Conservation (phyloP, 2,329 filamentous ascomycete genomes). For the Claviceps lovelessii region DNA sequence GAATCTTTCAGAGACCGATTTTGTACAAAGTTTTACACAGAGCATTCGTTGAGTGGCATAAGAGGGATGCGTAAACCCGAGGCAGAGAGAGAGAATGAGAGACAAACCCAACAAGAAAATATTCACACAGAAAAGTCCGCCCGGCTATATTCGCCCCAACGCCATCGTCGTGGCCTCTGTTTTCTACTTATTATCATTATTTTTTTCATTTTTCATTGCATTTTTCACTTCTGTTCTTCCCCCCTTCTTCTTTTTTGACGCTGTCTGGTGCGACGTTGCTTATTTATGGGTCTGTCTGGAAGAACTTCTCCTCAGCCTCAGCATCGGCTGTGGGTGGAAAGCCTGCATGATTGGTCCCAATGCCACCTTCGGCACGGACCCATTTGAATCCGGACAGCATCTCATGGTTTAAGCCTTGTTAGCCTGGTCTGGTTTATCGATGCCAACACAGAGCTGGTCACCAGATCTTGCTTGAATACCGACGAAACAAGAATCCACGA, state of each 20-base stretch:
- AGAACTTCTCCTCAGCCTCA: slow-evolving; percentile 10
- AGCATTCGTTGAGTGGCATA: slow-evolving; percentile 10
- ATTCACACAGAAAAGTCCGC: background rate
- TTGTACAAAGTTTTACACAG: slow-evolving; percentile 30
- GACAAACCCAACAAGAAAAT: background rate
- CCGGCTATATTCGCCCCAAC: background rate
- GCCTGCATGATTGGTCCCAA: slow-evolving; percentile 15
- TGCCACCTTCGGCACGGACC: slow-evolving; percentile 21
- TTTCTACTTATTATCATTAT: background rate
- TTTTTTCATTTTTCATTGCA: background rate
- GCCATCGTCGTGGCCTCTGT: background rate
- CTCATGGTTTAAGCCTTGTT: slow-evolving; percentile 12
- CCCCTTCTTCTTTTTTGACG: background rate
- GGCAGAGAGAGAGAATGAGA: background rate
- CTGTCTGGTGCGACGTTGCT: background rate
- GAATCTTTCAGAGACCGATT: slow-evolving; percentile 35
- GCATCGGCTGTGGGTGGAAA: background rate
- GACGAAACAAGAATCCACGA: background rate
- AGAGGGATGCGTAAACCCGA: background rate
- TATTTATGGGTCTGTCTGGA: background rate
- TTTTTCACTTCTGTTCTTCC: background rate
- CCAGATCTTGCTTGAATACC: background rate
- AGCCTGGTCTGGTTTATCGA: slow-evolving; percentile 11
- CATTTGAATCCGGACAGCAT: slow-evolving; percentile 24
- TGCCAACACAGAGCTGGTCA: background rate